Conservation (phyloP, 2,329 filamentous ascomycete genomes). For the Colletotrichum sp. region DNA sequence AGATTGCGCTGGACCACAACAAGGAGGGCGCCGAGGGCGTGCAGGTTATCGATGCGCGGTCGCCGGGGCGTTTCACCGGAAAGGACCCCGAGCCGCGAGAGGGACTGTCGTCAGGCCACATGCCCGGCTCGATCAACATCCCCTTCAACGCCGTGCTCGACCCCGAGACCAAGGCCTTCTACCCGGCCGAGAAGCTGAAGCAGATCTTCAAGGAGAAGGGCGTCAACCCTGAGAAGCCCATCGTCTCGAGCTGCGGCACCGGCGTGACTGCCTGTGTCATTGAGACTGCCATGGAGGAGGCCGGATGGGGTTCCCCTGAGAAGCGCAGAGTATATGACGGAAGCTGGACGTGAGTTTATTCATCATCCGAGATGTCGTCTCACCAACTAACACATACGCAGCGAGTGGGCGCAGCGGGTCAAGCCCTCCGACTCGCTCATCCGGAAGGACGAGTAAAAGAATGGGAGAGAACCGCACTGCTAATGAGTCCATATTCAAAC, state of each 20-base stretch:
- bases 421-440: constrained; percentile 67
- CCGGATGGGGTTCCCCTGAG: constrained; percentile 72
- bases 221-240: constrained; percentile 78
- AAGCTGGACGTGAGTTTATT: constrained; percentile 86
- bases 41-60: constrained; percentile 88
- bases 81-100: constrained; percentile 85
- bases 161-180: constrained; percentile 79
- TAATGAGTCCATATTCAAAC: background rate
- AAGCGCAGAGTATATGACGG: constrained; percentile 87
- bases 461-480: constrained; percentile 26
- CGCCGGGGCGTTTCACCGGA: constrained; percentile 80
- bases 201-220: constrained; percentile 82
- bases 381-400: constrained; percentile 32
- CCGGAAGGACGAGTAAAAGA: constrained; percentile 58
- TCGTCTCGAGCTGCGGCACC: constrained; percentile 89
- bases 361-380: background rate
- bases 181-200: constrained; percentile 73
- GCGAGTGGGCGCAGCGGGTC: constrained; percentile 72
- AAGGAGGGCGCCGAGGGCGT: constrained; percentile 84
- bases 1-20: constrained; percentile 75
- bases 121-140: constrained; percentile 85
- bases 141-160: constrained; percentile 84
- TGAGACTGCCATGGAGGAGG: constrained; percentile 83
- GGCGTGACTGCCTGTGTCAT: constrained; percentile 93
- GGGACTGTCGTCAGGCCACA: constrained; percentile 87